Percentiles rank a stretch among this genome's conserved stretches.
Evolutionary conservation across 345 rosid genomes (phyloP).

Genomic region (Sonneratia caseolaris): DNA sequence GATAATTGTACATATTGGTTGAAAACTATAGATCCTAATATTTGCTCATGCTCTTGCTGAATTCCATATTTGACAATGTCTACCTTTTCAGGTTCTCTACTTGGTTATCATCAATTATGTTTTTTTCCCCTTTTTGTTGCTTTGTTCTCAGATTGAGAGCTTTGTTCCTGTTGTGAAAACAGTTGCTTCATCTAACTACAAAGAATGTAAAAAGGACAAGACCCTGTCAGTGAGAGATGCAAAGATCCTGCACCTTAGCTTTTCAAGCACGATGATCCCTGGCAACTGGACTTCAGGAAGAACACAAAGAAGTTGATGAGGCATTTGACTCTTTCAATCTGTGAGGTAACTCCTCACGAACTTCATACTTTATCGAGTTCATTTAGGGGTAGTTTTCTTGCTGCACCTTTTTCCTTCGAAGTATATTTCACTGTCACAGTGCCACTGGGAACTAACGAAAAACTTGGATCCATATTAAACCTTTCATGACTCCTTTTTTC

Average conservation of each 20-base stretch:
- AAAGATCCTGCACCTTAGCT: constrained; percentile 45
- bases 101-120: constrained; percentile 11
- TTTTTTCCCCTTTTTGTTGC: too few species aligned
- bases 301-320: constrained; percentile 36
- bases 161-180: too few species aligned
- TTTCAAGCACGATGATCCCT: constrained; percentile 34
- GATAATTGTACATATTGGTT: background rate
- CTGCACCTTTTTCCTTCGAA: background rate
- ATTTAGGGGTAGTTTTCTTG: background rate
- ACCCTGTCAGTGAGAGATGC: constrained; percentile 16
- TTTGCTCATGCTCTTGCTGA: background rate
- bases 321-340: constrained; percentile 21
- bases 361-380: background rate
- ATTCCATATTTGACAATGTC: background rate
- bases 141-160: too few species aligned
- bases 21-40: background rate
- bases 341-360: background rate
- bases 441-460: too few species aligned
- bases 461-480: too few species aligned
- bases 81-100: constrained; percentile 49
- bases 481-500: too few species aligned
- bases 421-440: too few species aligned
- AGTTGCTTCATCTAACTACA: too few species aligned
- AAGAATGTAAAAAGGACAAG: too few species aligned
- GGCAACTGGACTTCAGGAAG: constrained; percentile 32